Evolutionary conservation across 306 rosid genomes (phyloP), one percentile per base, ranked within the genome.

Genomic region (Ochetophila trinervis): DNA sequence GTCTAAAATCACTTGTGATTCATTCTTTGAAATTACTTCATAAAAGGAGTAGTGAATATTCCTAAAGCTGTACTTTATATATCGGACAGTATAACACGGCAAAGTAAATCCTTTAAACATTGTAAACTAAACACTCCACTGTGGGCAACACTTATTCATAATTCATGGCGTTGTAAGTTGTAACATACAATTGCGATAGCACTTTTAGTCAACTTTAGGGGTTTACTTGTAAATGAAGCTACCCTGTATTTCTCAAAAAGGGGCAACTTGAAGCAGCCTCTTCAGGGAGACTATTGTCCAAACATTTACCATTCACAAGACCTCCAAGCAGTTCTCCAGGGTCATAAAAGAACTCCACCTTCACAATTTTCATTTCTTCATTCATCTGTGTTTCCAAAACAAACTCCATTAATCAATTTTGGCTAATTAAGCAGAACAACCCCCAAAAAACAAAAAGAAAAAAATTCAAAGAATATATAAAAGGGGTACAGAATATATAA

Each of bases 341-440:
- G 63, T 87, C 92, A 35, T 44, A 84, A 58, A 81, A 87, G 70
- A 84, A 79, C 72, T 87, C 89, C 82, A 87, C 89, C 82, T 81
- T 87, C 68, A 69, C 80, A 1, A 84, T n/a, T 62, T 62, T 84
- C 49, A 47, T 66, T 48, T 72, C 32, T 72, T 81, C 85, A 50
- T 84, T 80, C 81, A 87, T 60, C 88, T 86, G 82, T 44, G 16
- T 32, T 55, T 11, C 45, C 45, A 40, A 40, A 40, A 23, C 32
- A 27, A 45, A 50, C 14, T 13, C 15, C 12, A 66, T 15, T 0
- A 59, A 40, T 52, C 27, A n/a, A 4, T 0, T 60, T 30, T 0
- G 0, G 6, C 16, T 50, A 1, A 0, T 16, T 50, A 50, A 5
- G 22, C 54, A n/a, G 2, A 16, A 14, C 18, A 2, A 40, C 2